A percentile compares a stretch with the other conserved stretches of the same genome.
phyloP scores from a whole-genome alignment of 1,284 basidiomycete species.

The Fomitopsis schrenkii region DNA sequence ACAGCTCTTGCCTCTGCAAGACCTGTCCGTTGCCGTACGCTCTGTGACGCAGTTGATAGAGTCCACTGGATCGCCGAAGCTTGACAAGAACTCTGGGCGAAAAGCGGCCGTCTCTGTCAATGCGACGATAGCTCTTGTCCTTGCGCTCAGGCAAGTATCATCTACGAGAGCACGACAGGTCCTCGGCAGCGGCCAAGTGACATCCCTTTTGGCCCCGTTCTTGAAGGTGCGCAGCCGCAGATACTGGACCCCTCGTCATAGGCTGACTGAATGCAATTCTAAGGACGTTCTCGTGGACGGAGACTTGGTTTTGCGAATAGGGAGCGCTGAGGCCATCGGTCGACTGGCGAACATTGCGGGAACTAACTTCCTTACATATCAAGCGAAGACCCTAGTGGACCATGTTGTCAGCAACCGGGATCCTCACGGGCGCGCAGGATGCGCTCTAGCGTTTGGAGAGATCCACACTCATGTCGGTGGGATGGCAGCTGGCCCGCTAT shows the following conservation, averaged over 20 bases:
- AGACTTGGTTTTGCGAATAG: constrained; percentile 73
- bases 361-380: constrained; percentile 80
- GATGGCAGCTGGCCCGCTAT: constrained; percentile 86
- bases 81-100: constrained; percentile 89
- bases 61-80: constrained; percentile 68
- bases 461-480: constrained; percentile 94
- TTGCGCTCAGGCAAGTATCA: constrained; percentile 67
- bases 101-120: constrained; percentile 87
- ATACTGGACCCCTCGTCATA: too few relatives aligned
- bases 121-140: constrained; percentile 73
- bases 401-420: constrained; percentile 97
- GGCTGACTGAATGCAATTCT: too few relatives aligned
- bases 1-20: constrained; percentile 77
- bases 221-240: constrained; percentile 53
- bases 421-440: constrained; percentile 91
- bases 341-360: constrained; percentile 83
- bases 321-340: constrained; percentile 90
- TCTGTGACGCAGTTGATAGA: constrained; percentile 72
- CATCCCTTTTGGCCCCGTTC: constrained; percentile 66
- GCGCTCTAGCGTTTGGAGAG: constrained; percentile 90
- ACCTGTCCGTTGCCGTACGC: constrained; percentile 62
- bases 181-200: constrained; percentile 69
- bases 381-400: constrained; percentile 91
- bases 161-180: constrained; percentile 49
- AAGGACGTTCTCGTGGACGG: constrained; percentile 82